phyloP scores from a whole-genome alignment of 1,284 basidiomycete species.

The Cryptococcus sp. region DNA sequence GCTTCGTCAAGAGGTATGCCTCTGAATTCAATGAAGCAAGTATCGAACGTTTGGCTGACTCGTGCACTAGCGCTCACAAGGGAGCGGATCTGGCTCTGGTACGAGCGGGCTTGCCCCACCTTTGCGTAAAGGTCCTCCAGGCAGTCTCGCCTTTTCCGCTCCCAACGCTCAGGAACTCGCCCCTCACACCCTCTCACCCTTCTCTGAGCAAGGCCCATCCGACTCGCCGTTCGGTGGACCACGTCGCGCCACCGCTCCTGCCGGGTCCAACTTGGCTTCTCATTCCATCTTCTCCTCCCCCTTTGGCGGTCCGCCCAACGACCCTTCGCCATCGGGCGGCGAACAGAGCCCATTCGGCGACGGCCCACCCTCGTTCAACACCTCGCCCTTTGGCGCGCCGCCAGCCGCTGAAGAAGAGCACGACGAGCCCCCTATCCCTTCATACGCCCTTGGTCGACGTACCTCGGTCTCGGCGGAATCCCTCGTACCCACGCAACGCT shows the following conservation, averaged over 20 bases:
- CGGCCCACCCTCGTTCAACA: slow-evolving; percentile 23
- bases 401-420: slow-evolving; percentile 30
- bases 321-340: slow-evolving; percentile 10
- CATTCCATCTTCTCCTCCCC: slow-evolving; percentile 29
- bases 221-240: slow-evolving; percentile 47
- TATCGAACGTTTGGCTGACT: slow-evolving; percentile 24
- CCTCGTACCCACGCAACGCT: slow-evolving; percentile 71
- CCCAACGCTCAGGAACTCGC: slow-evolving; percentile 58
- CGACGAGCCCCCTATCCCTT: slow-evolving; percentile 47
- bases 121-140: slow-evolving; percentile 64
- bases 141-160: slow-evolving; percentile 71
- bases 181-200: slow-evolving; percentile 51
- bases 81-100: neutral
- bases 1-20: slow-evolving; percentile 46
- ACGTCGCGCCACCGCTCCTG: slow-evolving; percentile 37
- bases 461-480: slow-evolving; percentile 98
- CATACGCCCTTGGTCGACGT: slow-evolving; percentile 80
- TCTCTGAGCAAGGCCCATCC: slow-evolving; percentile 49
- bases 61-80: neutral
- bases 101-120: neutral
- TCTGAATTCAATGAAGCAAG: slow-evolving; percentile 17
- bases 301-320: slow-evolving; percentile 23
- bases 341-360: slow-evolving; percentile 35
- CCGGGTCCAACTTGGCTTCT: slow-evolving; percentile 19
- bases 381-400: slow-evolving; percentile 45